Evolutionary conservation across 371 early-diverging fungal species (phyloP).

Genomic region (Lichtheimia hyalospora): DNA sequence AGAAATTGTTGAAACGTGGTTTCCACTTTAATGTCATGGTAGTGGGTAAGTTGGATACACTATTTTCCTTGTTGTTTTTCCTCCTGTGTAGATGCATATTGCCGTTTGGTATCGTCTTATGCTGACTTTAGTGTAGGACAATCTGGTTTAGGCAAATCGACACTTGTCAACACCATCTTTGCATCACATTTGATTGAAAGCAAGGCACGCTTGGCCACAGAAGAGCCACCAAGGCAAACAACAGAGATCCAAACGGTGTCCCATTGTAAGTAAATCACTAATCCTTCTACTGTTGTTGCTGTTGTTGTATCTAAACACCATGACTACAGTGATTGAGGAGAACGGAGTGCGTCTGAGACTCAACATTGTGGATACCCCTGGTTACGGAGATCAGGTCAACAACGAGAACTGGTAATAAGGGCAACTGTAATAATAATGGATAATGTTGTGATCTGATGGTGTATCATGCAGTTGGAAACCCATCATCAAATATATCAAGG

Average conservation of each 20-base stretch:
- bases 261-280: slow-evolving; percentile 54
- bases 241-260: slow-evolving; percentile 84
- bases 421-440: neutral
- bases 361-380: slow-evolving; percentile 85
- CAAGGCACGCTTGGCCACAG: slow-evolving; percentile 74
- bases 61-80: neutral
- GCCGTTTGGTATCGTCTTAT: neutral
- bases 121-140: slow-evolving; percentile 63
- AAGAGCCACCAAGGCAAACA: slow-evolving; percentile 79
- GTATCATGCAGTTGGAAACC: slow-evolving; percentile 75
- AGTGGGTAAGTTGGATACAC: slow-evolving; percentile 63
- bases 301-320: neutral
- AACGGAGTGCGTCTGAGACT: slow-evolving; percentile 82
- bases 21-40: slow-evolving; percentile 95
- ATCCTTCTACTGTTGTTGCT: neutral
- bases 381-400: slow-evolving; percentile 83
- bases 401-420: slow-evolving; percentile 78
- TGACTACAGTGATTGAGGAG: slow-evolving; percentile 70
- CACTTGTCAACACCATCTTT: slow-evolving; percentile 95
- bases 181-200: slow-evolving; percentile 84
- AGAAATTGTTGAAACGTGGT: slow-evolving; percentile 90
- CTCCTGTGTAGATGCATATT: neutral
- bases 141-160: slow-evolving; percentile 98
- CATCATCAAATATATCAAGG: slow-evolving; percentile 89
- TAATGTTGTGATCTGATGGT: neutral